Base-by-base conservation (phyloP, 371 early-diverging fungal genomes). In the Apophysomyces ossiformis region DNA sequence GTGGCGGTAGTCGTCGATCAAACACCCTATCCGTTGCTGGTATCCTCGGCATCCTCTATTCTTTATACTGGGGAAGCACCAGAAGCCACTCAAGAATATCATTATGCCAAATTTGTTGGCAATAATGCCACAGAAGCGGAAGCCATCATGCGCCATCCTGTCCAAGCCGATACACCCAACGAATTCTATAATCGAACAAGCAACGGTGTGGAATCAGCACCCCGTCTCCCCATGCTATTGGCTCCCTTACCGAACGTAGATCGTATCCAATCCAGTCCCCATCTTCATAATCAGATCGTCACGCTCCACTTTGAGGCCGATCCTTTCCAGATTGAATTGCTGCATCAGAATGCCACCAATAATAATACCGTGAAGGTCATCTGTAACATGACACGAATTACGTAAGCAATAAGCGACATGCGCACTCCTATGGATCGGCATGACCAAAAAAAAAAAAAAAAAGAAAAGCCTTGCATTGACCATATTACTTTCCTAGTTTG, bases 141-240 rank as follows among this genome's bases (percentile, higher is more conserved):
- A 26, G 43, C 65, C 13, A 68, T 70, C 16, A 13, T 37, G 11
- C 63, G 74, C 16, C 9, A 37, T 1, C 71, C 61, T 13, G 60
- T 61, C 5, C 8, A 15, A 6, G 60, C 26, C 5, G 35, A 37
- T 9, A 74, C 74, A 16, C 62, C 61, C 11, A 62, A 68, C 26
- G 70, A 74, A 26, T 68, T 68, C 18, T 74, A 63, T 54, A 70
- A 68, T 32, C 64, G 70, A 7, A 57, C 65, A 7, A 54, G 61
- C 38, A 69, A 63, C 21, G 35, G 36, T 5, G 44, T 21, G 26
- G 9, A 66, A 5, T 1, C 58, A 5, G 16, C 38, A 0, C 32
- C 32, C 32, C 37, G 18, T 11, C 43, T 71, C 0, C 71, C 68
- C 0, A 56, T 16, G 46, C 18, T 70, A 0, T 57, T 68, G 13